phyloP scores from a whole-genome alignment of 148 eudicot genomes.

The Persicaria maculosa region DNA sequence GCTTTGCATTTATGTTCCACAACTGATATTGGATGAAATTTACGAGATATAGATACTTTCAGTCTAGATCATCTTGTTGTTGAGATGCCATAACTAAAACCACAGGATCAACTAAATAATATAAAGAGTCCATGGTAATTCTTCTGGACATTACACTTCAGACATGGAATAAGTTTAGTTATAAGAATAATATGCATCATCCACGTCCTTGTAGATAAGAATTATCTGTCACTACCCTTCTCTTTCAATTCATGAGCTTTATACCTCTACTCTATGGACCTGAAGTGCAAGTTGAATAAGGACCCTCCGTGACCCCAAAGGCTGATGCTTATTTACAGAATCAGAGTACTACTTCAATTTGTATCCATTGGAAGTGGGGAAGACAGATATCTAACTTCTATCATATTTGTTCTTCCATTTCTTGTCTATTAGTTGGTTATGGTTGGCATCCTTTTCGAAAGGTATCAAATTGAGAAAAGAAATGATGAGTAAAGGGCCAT shows the following conservation, averaged over 20 bases:
- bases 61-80: too few species aligned
- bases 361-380: slow-evolving; percentile 10
- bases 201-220: slow-evolving; percentile 5
- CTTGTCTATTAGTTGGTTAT: not conserved
- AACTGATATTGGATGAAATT: too few species aligned
- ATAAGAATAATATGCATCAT: not conserved
- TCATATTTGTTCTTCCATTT: not conserved
- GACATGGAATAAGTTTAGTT: not conserved
- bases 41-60: too few species aligned
- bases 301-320: not conserved
- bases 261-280: slow-evolving; percentile 3
- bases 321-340: slow-evolving; percentile 8
- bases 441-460: not conserved
- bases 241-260: not conserved
- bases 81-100: too few species aligned
- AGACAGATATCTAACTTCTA: slow-evolving; percentile 7
- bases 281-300: not conserved
- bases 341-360: not conserved
- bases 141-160: not conserved
- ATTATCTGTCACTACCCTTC: not conserved
- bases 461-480: not conserved
- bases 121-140: not conserved
- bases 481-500: not conserved
- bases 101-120: too few species aligned
- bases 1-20: too few species aligned